Percentiles rank a stretch among this genome's conserved stretches.
phyloP scores from a whole-genome alignment of 1,284 basidiomycete species.

The Leccinum pallidistipes region DNA sequence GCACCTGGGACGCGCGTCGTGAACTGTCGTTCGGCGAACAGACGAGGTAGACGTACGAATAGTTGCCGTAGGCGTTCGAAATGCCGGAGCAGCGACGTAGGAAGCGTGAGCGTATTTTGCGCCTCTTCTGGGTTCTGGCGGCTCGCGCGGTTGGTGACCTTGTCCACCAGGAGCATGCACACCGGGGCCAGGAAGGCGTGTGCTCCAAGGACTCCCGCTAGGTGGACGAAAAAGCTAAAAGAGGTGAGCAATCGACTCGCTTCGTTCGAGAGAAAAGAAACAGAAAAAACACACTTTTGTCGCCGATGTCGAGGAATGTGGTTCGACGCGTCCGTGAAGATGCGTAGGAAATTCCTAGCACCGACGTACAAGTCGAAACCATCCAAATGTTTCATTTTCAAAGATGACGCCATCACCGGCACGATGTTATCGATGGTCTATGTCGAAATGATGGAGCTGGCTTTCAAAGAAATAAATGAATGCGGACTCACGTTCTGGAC shows the following conservation, averaged over 20 bases:
- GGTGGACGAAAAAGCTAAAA: conserved; percentile 84
- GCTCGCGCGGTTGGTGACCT: conserved; percentile 67
- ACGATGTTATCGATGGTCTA: conserved; percentile 93
- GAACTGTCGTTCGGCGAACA: conserved; percentile 14
- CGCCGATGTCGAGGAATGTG: conserved; percentile 89
- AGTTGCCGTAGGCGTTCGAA: conserved; percentile 54
- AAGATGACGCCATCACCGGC: conserved; percentile 85
- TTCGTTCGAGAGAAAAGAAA: neutral
- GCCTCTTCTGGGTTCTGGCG: conserved; percentile 67
- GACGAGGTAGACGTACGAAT: conserved; percentile 39
- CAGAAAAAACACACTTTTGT: conserved; percentile 54
- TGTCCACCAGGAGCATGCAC: conserved; percentile 86
- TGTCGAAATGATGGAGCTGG: conserved; percentile 1
- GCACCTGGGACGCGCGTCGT: conserved; percentile 43
- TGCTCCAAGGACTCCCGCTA: conserved; percentile 85
- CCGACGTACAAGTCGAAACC: conserved; percentile 64
- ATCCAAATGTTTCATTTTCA: conserved; percentile 54
- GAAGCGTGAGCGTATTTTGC: conserved; percentile 61
- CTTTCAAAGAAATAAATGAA: neutral
- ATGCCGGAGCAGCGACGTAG: conserved; percentile 65
- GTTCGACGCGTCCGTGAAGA: conserved; percentile 86
- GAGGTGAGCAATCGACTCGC: conserved; percentile 11
- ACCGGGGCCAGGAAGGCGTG: conserved; percentile 84
- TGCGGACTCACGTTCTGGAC: conserved; percentile 75
- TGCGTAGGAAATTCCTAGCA: conserved; percentile 74